Conservation (phyloP, 176 grass and related monocot genomes). For the Eleusine coracana region DNA sequence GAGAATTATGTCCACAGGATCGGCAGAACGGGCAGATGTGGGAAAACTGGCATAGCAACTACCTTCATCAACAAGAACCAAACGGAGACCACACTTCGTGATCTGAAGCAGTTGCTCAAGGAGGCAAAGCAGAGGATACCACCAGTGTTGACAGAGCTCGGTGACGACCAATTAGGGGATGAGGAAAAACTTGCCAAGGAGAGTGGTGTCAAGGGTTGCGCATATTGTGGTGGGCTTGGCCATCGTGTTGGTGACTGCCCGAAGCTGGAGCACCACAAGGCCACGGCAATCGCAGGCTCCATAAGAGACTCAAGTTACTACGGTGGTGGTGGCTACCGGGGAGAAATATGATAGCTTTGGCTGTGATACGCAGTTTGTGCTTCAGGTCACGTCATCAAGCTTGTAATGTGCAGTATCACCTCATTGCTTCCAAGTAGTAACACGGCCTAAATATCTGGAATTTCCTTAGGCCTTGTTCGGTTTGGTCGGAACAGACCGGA, state of each 20-base stretch:
- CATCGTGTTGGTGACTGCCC: constrained; percentile 88
- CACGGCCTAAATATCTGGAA: no score
- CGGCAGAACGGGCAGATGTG: constrained; percentile 86
- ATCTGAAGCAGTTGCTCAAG: constrained; percentile 86
- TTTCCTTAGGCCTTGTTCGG: no score
- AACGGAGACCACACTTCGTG: constrained; percentile 78
- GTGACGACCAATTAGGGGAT: constrained; percentile 69
- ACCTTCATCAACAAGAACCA: constrained; percentile 99
- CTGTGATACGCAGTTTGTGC: no score
- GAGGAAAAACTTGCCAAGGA: constrained; percentile 67
- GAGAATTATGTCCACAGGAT: constrained; percentile 97
- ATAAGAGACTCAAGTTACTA: constrained; percentile 67
- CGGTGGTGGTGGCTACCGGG: constrained; percentile 75
- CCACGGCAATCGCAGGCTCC: constrained; percentile 76
- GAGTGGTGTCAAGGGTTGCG: constrained; percentile 91
- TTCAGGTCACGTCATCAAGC: no score
- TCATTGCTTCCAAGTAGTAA: no score
- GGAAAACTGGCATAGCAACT: constrained; percentile 90
- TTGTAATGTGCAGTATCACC: no score
- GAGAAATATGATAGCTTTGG: constrained; percentile 65
- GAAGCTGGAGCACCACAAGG: constrained; percentile 89
- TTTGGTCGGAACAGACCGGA: no score
- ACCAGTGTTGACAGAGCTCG: constrained; percentile 78
- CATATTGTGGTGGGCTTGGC: constrained; percentile 90
- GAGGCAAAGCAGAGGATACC: constrained; percentile 96